Evolutionary conservation across 2,329 filamentous ascomycete genomes (phyloP).

Genomic region (Colletotrichum limetticola): DNA sequence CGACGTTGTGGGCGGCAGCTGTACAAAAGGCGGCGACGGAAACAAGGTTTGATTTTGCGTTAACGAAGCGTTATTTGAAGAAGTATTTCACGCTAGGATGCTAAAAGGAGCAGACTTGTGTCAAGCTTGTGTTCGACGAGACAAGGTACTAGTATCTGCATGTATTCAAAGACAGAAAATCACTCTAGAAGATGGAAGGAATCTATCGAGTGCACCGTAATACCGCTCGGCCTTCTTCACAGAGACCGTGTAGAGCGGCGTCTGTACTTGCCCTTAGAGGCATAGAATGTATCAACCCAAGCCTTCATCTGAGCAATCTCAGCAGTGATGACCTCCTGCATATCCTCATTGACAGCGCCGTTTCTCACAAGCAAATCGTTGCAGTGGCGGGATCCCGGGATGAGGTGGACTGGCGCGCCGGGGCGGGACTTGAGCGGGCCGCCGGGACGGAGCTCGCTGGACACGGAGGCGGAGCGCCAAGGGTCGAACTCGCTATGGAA

Average conservation of each 20-base stretch:
- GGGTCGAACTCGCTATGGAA: constrained; percentile 61
- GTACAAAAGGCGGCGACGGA: no score
- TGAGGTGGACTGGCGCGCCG: constrained; percentile 61
- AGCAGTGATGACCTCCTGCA: constrained; percentile 55
- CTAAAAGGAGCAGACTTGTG: neutral
- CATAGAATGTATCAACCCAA: constrained; percentile 65
- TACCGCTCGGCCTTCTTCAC: neutral
- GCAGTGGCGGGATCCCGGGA: constrained; percentile 66
- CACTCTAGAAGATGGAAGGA: neutral
- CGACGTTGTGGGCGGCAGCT: no score
- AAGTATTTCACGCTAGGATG: no score
- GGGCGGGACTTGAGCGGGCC: constrained; percentile 61
- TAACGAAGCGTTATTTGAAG: no score
- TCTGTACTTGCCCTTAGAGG: constrained; percentile 1
- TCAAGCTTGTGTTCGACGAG: neutral
- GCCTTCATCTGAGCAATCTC: constrained; percentile 60
- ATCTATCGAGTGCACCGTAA: neutral
- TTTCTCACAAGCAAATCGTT: constrained; percentile 62
- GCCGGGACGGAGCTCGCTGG: constrained; percentile 62
- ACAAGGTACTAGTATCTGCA: neutral
- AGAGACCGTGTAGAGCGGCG: neutral
- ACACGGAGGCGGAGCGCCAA: constrained; percentile 66
- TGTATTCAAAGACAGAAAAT: neutral
- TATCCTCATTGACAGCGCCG: constrained; percentile 54
- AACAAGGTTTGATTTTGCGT: no score